Percentiles rank a stretch among this genome's conserved stretches.
Conservation (phyloP, 2,329 filamentous ascomycete species). For the Fusarium sp. region DNA sequence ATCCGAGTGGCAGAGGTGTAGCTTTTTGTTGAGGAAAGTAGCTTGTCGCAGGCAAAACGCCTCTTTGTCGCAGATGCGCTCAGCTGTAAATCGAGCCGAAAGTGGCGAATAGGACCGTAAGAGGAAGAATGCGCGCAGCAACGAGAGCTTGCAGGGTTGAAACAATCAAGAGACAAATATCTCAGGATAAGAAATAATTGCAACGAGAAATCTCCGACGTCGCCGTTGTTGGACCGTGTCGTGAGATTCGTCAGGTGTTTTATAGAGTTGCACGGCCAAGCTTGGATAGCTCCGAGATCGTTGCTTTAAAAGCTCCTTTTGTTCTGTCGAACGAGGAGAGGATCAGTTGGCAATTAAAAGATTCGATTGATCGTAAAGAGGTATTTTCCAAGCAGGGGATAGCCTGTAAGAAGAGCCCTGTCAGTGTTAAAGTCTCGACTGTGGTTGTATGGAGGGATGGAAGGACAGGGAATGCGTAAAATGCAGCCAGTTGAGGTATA, state of each 20-base stretch:
- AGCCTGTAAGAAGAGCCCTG: slow-evolving; percentile 30
- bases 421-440: slow-evolving; percentile 26
- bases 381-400: slow-evolving; percentile 28
- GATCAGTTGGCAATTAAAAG: slow-evolving; percentile 14
- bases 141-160: slow-evolving; percentile 22
- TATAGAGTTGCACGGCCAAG: slow-evolving; percentile 36
- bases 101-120: slow-evolving; percentile 34
- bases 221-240: slow-evolving; percentile 38
- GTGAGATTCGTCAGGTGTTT: slow-evolving; percentile 48
- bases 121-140: slow-evolving; percentile 10
- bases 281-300: slow-evolving; percentile 47
- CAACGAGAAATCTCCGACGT: slow-evolving; percentile 39
- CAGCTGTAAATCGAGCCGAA: slow-evolving; percentile 36
- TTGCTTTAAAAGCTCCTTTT: slow-evolving; percentile 32
- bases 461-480: slow-evolving; percentile 38
- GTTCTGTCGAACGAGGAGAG: slow-evolving; percentile 12
- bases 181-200: slow-evolving; percentile 6
- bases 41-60: slow-evolving; percentile 46
- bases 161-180: background rate
- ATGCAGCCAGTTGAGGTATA: slow-evolving; percentile 37
- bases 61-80: slow-evolving; percentile 49
- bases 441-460: slow-evolving; percentile 28
- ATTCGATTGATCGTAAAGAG: slow-evolving; percentile 6
- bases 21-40: slow-evolving; percentile 41
- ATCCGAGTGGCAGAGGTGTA: slow-evolving; percentile 13